phyloP scores from a whole-genome alignment of 2,329 filamentous ascomycete species.

The Colletotrichum siamense region DNA sequence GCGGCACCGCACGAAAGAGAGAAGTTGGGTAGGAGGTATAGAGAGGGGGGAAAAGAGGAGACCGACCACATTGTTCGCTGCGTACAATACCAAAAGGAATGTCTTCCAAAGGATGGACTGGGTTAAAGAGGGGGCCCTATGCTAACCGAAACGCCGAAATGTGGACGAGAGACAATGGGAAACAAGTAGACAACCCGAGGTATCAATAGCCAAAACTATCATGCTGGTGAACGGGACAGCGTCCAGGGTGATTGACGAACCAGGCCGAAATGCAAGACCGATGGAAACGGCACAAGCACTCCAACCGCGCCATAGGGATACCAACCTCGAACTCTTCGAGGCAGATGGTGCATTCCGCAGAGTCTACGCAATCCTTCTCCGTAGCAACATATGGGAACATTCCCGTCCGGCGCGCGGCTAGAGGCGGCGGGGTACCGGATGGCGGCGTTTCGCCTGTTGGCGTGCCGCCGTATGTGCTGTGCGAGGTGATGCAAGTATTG shows the following conservation, averaged over 20 bases:
- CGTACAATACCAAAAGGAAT: neutral
- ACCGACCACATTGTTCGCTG: neutral
- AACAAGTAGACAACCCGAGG: neutral
- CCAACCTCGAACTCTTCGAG: conserved; percentile 70
- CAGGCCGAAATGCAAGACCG: conserved; percentile 64
- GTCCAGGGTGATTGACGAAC: conserved; percentile 66
- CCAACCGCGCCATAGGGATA: conserved; percentile 67
- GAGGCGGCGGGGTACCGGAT: conserved; percentile 32
- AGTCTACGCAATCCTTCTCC: conserved; percentile 72
- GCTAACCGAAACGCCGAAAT: conserved; percentile 16
- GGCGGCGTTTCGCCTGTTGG: conserved; percentile 25
- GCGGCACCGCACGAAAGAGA: neutral
- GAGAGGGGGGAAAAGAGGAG: neutral
- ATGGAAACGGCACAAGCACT: conserved; percentile 72
- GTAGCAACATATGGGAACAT: conserved; percentile 70
- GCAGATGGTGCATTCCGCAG: conserved; percentile 72
- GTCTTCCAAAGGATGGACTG: conserved; percentile 4
- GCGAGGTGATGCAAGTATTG: conserved; percentile 58
- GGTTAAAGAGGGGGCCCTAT: neutral
- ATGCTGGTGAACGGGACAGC: conserved; percentile 71
- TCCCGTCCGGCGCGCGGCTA: conserved; percentile 54
- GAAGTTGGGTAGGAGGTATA: neutral
- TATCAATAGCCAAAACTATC: conserved; percentile 60
- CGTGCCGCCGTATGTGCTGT: conserved; percentile 54
- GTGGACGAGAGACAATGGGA: neutral